Percentiles rank a stretch among this genome's conserved stretches.
Conservation (phyloP, 2,329 filamentous ascomycete species). For the Sporothrix euskadiensis region DNA sequence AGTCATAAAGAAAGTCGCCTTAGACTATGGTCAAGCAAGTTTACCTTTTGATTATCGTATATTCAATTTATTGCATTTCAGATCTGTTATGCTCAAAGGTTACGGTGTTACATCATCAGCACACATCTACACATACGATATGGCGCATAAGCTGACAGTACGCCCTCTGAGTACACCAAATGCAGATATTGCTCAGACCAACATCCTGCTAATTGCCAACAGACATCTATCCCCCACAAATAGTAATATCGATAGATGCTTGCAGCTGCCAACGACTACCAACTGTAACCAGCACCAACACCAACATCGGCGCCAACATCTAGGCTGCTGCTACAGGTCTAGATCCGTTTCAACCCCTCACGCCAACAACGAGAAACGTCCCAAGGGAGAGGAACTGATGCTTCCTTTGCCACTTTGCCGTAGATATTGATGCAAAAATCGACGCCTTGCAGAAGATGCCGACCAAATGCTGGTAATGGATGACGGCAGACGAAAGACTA, state of each 20-base stretch:
- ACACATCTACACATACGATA: background rate
- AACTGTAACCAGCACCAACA: background rate
- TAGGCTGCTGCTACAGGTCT: background rate
- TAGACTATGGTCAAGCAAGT: background rate
- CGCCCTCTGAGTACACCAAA: background rate
- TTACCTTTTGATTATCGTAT: background rate
- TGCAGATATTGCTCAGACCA: background rate
- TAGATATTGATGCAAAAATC: background rate
- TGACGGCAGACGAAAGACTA: background rate
- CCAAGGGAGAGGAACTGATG: background rate
- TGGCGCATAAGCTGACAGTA: background rate
- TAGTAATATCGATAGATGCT: background rate
- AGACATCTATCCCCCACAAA: background rate
- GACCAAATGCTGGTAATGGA: background rate
- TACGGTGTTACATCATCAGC: background rate
- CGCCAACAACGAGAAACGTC: background rate
- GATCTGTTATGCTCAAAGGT: background rate
- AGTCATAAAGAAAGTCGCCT: background rate
- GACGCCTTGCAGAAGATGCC: background rate
- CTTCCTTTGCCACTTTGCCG: background rate
- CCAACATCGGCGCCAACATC: background rate
- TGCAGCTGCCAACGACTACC: background rate
- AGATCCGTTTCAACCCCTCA: background rate
- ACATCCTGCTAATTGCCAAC: background rate
- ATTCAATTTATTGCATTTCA: background rate